Percentiles rank a stretch among this genome's conserved stretches.
These are phyloP conservation scores for Solanum okadae DNA, from an alignment of 257 asterid species.

Conservation along the genomic window DNA sequence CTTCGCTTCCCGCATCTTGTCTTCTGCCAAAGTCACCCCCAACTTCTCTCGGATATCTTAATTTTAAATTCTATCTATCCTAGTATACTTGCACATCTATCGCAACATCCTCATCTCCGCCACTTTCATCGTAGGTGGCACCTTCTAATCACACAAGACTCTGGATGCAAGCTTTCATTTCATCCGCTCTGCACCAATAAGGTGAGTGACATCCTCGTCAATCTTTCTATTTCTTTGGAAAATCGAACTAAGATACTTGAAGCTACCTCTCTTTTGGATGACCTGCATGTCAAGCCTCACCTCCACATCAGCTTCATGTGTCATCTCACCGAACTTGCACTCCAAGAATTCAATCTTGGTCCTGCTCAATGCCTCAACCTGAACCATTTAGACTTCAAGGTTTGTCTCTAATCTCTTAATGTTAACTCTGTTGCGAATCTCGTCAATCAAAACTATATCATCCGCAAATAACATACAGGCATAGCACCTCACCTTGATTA, in stretches of 20 bases:
- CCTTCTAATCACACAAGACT: background rate
- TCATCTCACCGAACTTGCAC: background rate
- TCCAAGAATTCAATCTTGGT: background rate
- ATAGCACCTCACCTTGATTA: background rate
- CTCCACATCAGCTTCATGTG: background rate
- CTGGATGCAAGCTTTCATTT: background rate
- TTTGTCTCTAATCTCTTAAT: background rate
- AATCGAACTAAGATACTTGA: background rate
- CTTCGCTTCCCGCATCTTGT: background rate
- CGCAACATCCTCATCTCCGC: background rate
- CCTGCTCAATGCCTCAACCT: background rate
- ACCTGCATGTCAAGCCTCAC: background rate
- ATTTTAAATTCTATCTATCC: background rate
- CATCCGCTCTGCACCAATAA: background rate
- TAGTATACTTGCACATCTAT: background rate
- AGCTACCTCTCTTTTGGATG: background rate
- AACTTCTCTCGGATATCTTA: background rate
- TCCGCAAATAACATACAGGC: background rate
- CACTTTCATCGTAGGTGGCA: background rate
- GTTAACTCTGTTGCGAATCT: background rate
- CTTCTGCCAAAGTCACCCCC: background rate
- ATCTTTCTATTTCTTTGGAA: background rate
- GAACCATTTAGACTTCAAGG: background rate
- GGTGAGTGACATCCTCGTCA: background rate
- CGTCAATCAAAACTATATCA: background rate